phyloP scores from a whole-genome alignment of 2,329 filamentous ascomycete genomes.

The Grosmannia penicillata region DNA sequence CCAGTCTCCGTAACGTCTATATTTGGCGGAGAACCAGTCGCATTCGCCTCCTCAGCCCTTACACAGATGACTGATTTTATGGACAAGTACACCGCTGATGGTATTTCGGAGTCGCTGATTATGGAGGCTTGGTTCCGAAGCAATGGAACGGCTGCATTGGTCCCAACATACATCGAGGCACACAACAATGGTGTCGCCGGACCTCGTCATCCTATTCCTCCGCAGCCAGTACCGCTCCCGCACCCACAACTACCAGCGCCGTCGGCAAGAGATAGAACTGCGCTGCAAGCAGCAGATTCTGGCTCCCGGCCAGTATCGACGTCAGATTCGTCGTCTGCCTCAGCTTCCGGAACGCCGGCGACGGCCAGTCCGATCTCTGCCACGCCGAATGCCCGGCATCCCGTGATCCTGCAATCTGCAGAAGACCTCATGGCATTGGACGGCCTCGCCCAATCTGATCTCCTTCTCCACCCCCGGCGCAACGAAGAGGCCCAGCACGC shows the following conservation, averaged over 20 bases:
- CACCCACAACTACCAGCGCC: slow-evolving; percentile 13
- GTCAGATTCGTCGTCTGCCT: neutral
- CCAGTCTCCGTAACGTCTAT: slow-evolving; percentile 2
- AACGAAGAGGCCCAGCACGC: slow-evolving; percentile 7
- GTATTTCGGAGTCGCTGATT: no score
- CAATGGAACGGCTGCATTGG: slow-evolving; percentile 43
- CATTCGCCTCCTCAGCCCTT: no score
- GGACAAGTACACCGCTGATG: no score
- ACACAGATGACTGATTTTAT: no score
- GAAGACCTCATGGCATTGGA: slow-evolving; percentile 20
- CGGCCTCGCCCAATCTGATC: slow-evolving; percentile 10
- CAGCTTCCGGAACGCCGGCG: neutral
- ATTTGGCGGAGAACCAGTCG: slow-evolving; percentile 29
- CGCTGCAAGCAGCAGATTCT: neutral
- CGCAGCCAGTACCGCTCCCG: slow-evolving; percentile 19
- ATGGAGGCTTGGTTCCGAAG: slow-evolving; percentile 80
- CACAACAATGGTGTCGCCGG: slow-evolving; percentile 43
- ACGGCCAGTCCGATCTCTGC: neutral
- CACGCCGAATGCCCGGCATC: neutral
- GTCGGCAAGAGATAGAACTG: slow-evolving; percentile 13
- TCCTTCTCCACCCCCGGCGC: no score
- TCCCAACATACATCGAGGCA: slow-evolving; percentile 64
- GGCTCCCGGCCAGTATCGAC: neutral
- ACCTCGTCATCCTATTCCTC: slow-evolving; percentile 51
- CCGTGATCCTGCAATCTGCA: slow-evolving; percentile 7